phyloP scores from a whole-genome alignment of 129 eudicot genomes.

The Oenanthe sinensis region DNA sequence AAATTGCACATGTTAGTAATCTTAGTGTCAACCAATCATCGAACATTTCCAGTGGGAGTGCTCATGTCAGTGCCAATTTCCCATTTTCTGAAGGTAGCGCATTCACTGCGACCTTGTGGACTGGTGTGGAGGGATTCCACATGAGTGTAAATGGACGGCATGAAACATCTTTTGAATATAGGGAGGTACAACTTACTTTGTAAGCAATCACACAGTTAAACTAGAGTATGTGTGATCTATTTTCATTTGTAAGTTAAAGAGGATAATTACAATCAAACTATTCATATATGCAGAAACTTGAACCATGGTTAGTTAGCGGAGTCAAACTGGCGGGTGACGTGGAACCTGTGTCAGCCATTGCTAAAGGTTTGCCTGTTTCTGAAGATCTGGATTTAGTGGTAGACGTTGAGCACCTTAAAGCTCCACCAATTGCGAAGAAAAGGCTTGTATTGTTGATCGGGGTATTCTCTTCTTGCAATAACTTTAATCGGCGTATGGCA shows the following conservation, averaged over 20 bases:
- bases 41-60: conserved; percentile 41
- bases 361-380: conserved; percentile 69
- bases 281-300: conserved; percentile 57
- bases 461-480: conserved; percentile 82
- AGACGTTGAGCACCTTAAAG: conserved; percentile 51
- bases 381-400: conserved; percentile 47
- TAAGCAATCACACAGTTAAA: conserved; percentile 10
- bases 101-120: conserved; percentile 78
- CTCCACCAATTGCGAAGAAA: conserved; percentile 45
- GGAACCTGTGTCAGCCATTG: conserved; percentile 48
- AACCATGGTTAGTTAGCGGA: conserved; percentile 70
- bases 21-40: conserved; percentile 24
- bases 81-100: conserved; percentile 71
- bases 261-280: conserved; percentile 5
- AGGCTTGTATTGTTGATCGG: conserved; percentile 60
- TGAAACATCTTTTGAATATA: conserved; percentile 67
- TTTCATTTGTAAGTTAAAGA: neutral
- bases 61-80: conserved; percentile 45
- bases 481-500: conserved; percentile 95
- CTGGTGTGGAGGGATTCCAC: conserved; percentile 80
- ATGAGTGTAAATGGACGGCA: conserved; percentile 87
- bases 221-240: neutral
- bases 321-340: conserved; percentile 56
- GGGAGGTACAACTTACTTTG: conserved; percentile 52
- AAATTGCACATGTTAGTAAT: conserved; percentile 29